These are phyloP conservation scores for Diutina sp. DNA, from an alignment of 1,139 yeast genomes.

Conservation along the genomic window DNA sequence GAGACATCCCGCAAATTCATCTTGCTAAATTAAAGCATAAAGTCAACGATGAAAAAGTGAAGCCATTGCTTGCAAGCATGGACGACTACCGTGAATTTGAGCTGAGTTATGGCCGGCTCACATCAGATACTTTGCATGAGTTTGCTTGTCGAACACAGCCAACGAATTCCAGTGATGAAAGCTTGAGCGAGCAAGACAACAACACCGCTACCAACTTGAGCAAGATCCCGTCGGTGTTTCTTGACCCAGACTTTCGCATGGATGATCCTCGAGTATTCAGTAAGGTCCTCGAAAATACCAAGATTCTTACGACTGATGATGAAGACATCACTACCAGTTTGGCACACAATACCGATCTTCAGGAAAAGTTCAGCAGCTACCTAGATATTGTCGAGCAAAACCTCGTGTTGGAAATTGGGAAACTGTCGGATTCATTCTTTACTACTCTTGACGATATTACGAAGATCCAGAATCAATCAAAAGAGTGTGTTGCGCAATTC, in stretches of 20 bases:
- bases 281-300: constrained; percentile 48
- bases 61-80: constrained; percentile 26
- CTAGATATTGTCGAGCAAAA: constrained; percentile 77
- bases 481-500: constrained; percentile 36
- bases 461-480: constrained; percentile 45
- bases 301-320: constrained; percentile 19
- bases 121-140: constrained; percentile 35
- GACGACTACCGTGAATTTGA: constrained; percentile 47
- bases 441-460: constrained; percentile 70
- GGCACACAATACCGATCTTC: constrained; percentile 43
- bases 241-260: constrained; percentile 55
- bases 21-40: constrained; percentile 44
- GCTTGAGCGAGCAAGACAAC: constrained; percentile 7
- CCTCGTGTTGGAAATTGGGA: constrained; percentile 70
- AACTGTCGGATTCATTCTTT: constrained; percentile 75
- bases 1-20: constrained; percentile 77
- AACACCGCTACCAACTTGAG: constrained; percentile 7
- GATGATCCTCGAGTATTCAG: constrained; percentile 84
- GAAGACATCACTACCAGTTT: constrained; percentile 5
- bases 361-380: constrained; percentile 70
- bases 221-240: constrained; percentile 57
- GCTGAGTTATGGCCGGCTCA: constrained; percentile 32
- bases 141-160: constrained; percentile 17
- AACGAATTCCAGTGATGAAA: constrained; percentile 4
- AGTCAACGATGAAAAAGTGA: constrained; percentile 35